phyloP scores from a whole-genome alignment of 169 alveolate species.

The Nephromyces sp. region DNA sequence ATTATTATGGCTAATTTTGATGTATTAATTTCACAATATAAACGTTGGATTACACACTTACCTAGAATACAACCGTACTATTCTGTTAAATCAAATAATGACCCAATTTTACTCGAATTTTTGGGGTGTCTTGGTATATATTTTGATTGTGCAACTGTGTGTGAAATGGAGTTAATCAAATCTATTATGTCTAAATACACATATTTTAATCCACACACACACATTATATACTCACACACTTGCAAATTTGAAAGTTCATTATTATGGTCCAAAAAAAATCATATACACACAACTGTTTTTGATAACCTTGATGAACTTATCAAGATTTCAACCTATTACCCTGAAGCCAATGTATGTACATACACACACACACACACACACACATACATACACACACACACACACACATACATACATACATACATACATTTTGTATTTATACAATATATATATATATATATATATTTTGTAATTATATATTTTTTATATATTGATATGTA shows the following conservation, averaged over 20 bases:
- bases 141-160: constrained; percentile 34
- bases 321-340: background rate
- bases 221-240: constrained; percentile 20
- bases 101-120: constrained; percentile 13
- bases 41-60: constrained; percentile 17
- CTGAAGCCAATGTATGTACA: background rate
- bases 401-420: no score
- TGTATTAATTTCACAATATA: background rate
- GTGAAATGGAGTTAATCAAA: constrained; percentile 7
- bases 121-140: constrained; percentile 15
- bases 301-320: constrained; percentile 6
- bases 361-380: no score
- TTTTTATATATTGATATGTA: no score
- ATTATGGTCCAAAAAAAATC: background rate
- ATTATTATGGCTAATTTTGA: background rate
- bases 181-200: background rate
- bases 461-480: no score
- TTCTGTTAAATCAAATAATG: constrained; percentile 39
- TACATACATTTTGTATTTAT: no score
- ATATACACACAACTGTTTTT: background rate
- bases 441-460: no score
- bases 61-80: constrained; percentile 23
- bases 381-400: no score
- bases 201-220: background rate
- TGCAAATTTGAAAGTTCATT: constrained; percentile 2